These are phyloP conservation scores for Trichosporon sp. DNA, from an alignment of 1,284 basidiomycete species.

Conservation along the genomic window DNA sequence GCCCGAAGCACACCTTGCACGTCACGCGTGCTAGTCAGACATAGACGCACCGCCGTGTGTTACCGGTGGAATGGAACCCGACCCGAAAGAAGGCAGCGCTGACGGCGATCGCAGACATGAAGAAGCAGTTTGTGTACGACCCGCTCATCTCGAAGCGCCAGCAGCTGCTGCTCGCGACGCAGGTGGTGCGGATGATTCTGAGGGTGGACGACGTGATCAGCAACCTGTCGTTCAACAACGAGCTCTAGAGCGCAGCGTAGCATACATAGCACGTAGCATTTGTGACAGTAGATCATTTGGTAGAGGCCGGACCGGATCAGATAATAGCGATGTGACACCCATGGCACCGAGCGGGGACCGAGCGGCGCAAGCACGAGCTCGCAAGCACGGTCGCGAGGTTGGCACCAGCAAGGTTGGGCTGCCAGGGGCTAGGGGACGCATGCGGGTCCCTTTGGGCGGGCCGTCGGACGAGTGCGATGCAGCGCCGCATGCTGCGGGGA, in stretches of 20 bases:
- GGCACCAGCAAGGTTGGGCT: too few species aligned
- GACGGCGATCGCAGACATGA: slow-evolving; percentile 70
- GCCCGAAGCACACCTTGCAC: neutral
- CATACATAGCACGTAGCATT: neutral
- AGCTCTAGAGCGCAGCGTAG: neutral
- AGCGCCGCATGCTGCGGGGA: neutral
- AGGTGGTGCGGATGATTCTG: slow-evolving; percentile 58
- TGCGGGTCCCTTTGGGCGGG: neutral
- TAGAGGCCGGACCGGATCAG: slow-evolving; percentile 4
- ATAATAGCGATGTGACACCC: neutral
- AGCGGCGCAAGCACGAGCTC: too few species aligned
- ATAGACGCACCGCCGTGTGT: too few species aligned
- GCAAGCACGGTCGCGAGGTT: too few species aligned
- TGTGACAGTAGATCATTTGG: slow-evolving; percentile 6
- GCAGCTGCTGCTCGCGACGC: slow-evolving; percentile 94
- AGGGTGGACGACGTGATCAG: slow-evolving; percentile 48
- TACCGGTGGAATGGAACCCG: neutral
- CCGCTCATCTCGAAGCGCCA: slow-evolving; percentile 96
- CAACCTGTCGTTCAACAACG: slow-evolving; percentile 8
- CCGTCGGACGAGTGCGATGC: neutral
- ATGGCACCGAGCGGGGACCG: neutral
- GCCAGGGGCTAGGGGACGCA: neutral
- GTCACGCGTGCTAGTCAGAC: neutral
- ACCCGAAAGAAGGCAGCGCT: neutral
- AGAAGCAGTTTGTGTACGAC: slow-evolving; percentile 93